Conservation (phyloP, 192 early-diverging fungal genomes). For the Haplosporangium gracile region DNA sequence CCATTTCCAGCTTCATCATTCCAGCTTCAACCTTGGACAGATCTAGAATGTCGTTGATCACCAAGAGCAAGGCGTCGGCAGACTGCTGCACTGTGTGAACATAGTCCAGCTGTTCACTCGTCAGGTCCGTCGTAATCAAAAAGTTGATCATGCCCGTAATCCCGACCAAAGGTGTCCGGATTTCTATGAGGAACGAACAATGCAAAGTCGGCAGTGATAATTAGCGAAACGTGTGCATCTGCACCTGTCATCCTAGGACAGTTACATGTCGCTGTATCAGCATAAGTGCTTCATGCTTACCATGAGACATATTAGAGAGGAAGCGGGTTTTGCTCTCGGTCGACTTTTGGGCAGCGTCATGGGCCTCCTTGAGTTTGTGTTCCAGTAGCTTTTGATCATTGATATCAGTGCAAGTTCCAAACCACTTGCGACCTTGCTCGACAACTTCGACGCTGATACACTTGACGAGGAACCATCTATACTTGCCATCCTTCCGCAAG, state of each 20-base stretch:
- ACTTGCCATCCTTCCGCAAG: constrained; percentile 57
- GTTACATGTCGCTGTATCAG: background rate
- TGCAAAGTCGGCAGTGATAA: background rate
- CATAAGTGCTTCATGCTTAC: constrained; percentile 21
- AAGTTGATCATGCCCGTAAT: constrained; percentile 83
- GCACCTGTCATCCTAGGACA: background rate
- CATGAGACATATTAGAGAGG: constrained; percentile 73
- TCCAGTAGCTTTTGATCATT: constrained; percentile 71
- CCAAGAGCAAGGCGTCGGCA: constrained; percentile 79
- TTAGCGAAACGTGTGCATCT: background rate
- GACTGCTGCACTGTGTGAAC: constrained; percentile 83
- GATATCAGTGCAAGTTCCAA: constrained; percentile 73
- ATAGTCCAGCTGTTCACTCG: constrained; percentile 83
- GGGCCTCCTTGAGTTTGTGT: constrained; percentile 69
- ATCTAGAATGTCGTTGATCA: constrained; percentile 90
- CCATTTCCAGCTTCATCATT: constrained; percentile 83
- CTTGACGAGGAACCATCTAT: constrained; percentile 69
- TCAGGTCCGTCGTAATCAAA: constrained; percentile 81
- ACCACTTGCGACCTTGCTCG: constrained; percentile 65
- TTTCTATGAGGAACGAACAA: constrained; percentile 58
- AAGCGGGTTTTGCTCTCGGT: constrained; percentile 74
- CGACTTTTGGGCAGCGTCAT: constrained; percentile 70
- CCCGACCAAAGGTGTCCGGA: constrained; percentile 86
- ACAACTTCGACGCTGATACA: constrained; percentile 66
- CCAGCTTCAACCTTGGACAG: constrained; percentile 88